phyloP scores from a whole-genome alignment of 2,329 filamentous ascomycete species.

The Gnomoniopsis sp. region DNA sequence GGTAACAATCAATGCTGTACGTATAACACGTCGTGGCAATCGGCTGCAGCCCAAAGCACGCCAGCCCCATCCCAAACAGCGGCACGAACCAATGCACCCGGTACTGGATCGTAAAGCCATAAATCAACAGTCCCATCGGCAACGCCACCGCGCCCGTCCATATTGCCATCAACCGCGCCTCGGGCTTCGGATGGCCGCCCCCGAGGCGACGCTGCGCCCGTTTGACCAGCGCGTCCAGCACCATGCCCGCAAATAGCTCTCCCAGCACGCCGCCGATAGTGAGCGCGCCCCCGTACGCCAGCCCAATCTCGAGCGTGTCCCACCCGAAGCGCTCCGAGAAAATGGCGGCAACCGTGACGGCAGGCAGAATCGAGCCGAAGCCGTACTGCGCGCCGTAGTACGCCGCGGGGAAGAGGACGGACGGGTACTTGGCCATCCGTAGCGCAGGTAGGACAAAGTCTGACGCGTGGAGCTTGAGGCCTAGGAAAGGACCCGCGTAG shows the following conservation, averaged over 20 bases:
- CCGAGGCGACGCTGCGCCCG: constrained; percentile 17
- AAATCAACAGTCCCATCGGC: constrained; percentile 28
- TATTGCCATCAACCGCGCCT: constrained; percentile 25
- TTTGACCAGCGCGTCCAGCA: constrained; percentile 23
- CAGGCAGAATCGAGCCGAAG: constrained; percentile 29
- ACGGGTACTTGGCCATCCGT: constrained; percentile 28
- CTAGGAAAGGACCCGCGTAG: constrained; percentile 15
- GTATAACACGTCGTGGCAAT: constrained; percentile 26
- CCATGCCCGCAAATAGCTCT: constrained; percentile 23
- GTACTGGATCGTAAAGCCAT: constrained; percentile 29
- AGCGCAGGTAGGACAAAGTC: constrained; percentile 25
- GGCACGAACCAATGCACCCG: constrained; percentile 25
- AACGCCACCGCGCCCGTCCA: constrained; percentile 26
- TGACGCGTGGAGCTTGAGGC: constrained; percentile 2
- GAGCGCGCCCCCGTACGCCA: constrained; percentile 28
- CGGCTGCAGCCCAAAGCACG: constrained; percentile 29
- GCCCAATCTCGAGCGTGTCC: constrained; percentile 27
- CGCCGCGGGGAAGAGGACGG: constrained; percentile 28
- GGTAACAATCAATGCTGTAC: constrained; percentile 17
- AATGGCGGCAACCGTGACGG: constrained; percentile 29
- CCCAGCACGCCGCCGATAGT: constrained; percentile 24
- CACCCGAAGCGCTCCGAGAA: constrained; percentile 28
- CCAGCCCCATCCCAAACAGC: constrained; percentile 28
- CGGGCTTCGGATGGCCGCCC: constrained; percentile 22
- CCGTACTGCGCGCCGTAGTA: constrained; percentile 30